Conservation (phyloP, 257 asterid species). For the Leonotis leonurus region DNA sequence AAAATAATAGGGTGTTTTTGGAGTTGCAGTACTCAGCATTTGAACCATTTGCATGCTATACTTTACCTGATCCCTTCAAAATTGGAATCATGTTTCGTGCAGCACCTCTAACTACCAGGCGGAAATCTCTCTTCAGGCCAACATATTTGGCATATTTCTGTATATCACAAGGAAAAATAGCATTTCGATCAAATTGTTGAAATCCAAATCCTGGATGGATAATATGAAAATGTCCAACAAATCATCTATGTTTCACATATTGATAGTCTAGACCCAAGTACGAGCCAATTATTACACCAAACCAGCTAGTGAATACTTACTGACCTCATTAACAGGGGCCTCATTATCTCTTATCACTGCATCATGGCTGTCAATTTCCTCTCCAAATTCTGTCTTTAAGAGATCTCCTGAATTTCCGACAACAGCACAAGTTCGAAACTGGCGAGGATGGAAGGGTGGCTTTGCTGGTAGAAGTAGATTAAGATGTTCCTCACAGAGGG, state of each 20-base stretch:
- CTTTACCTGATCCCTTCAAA: conserved; percentile 86
- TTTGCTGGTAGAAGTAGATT: conserved; percentile 78
- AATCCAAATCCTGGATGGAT: conserved; percentile 6
- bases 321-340: conserved; percentile 94
- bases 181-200: background rate
- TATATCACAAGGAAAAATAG: conserved; percentile 13
- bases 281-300: background rate
- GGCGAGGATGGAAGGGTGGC: conserved; percentile 96
- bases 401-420: conserved; percentile 99
- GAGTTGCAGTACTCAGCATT: background rate
- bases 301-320: background rate
- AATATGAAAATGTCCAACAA: background rate
- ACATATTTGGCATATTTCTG: conserved; percentile 93
- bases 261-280: background rate
- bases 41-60: conserved; percentile 2
- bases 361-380: conserved; percentile 93
- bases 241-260: background rate
- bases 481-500: conserved; percentile 92
- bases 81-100: conserved; percentile 90
- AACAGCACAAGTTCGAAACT: conserved; percentile 87
- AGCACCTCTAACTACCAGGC: conserved; percentile 95
- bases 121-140: conserved; percentile 92
- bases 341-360: conserved; percentile 96
- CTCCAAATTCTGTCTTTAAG: conserved; percentile 83
- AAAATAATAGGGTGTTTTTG: background rate